phyloP scores from a whole-genome alignment of 768 basidiomycete species.

The Gautieria morchelliformis region DNA sequence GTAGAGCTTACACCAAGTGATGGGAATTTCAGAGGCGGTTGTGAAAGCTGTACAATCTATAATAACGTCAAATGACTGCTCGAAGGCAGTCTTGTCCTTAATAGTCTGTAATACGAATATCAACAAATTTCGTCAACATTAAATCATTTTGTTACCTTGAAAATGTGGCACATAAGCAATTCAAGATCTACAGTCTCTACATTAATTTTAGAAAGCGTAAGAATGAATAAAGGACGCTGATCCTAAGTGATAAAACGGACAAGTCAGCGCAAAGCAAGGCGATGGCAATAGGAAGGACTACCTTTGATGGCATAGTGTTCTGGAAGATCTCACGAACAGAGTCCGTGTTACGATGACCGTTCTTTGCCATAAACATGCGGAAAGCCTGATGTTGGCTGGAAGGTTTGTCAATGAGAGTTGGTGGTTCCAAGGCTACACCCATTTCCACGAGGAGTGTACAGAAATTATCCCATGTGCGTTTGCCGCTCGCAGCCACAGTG shows the following conservation, averaged over 20 bases:
- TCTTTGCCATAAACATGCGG: slow-evolving; percentile 56
- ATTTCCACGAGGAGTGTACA: slow-evolving; percentile 75
- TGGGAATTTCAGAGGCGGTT: slow-evolving; percentile 64
- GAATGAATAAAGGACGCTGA: slow-evolving; percentile 43
- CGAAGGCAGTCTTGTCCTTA: slow-evolving; percentile 22
- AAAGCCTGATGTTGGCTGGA: slow-evolving; percentile 54
- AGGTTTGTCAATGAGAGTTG: slow-evolving; percentile 39
- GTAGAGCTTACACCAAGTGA: slow-evolving; percentile 74
- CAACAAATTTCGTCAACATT: not conserved
- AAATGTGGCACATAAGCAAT: slow-evolving; percentile 64
- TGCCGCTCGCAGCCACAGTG: slow-evolving; percentile 48
- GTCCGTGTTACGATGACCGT: slow-evolving; percentile 48
- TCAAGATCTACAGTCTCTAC: slow-evolving; percentile 76
- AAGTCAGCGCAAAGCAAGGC: slow-evolving; percentile 18
- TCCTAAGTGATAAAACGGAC: slow-evolving; percentile 20
- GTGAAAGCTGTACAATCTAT: slow-evolving; percentile 77
- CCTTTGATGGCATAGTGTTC: slow-evolving; percentile 38
- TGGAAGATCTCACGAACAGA: slow-evolving; percentile 60
- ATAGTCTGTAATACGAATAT: slow-evolving; percentile 27
- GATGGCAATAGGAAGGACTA: slow-evolving; percentile 20
- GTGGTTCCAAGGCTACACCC: slow-evolving; percentile 57
- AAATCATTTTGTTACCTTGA: slow-evolving; percentile 41
- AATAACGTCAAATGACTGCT: slow-evolving; percentile 51
- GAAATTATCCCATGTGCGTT: slow-evolving; percentile 76
- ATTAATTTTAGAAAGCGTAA: slow-evolving; percentile 61